A percentile compares a stretch with the other conserved stretches of the same genome.
Conservation (phyloP, 495 filamentous ascomycete species). For the Aspergillus haitiensis region DNA sequence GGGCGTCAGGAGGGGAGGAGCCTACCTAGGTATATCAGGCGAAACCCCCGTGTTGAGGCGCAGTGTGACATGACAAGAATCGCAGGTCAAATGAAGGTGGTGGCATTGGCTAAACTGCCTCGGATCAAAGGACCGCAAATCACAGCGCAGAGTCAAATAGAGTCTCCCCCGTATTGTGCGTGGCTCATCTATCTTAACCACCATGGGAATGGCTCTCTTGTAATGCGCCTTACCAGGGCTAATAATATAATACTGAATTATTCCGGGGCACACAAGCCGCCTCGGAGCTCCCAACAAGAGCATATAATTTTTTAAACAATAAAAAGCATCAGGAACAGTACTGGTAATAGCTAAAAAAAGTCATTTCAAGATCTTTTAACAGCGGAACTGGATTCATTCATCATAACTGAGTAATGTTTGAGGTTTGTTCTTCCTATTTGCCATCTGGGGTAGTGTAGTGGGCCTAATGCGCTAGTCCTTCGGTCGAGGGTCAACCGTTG, state of each 20-base stretch:
- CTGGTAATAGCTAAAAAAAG: no score
- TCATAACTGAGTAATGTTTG: no score
- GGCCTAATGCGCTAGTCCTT: neutral
- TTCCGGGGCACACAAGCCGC: no score
- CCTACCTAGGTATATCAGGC: neutral
- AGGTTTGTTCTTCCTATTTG: neutral
- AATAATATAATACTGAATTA: no score
- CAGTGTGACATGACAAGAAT: neutral
- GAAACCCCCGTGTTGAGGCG: neutral
- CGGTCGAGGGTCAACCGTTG: neutral
- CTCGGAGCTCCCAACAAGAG: no score
- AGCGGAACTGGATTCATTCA: no score
- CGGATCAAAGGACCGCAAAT: constrained; percentile 1
- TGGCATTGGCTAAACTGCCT: neutral
- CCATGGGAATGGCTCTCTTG: neutral
- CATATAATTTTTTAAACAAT: no score
- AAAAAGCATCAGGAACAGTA: no score
- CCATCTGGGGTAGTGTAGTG: neutral
- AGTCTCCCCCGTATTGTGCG: constrained; percentile 7
- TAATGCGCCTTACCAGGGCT: no score
- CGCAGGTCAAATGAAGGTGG: neutral
- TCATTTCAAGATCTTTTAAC: no score
- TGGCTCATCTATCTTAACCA: constrained; percentile 1
- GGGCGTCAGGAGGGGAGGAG: neutral
- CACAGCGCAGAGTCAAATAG: neutral